Conservation (phyloP, 2,329 filamentous ascomycete species). For the Coniosporium tulheliwenetii region DNA sequence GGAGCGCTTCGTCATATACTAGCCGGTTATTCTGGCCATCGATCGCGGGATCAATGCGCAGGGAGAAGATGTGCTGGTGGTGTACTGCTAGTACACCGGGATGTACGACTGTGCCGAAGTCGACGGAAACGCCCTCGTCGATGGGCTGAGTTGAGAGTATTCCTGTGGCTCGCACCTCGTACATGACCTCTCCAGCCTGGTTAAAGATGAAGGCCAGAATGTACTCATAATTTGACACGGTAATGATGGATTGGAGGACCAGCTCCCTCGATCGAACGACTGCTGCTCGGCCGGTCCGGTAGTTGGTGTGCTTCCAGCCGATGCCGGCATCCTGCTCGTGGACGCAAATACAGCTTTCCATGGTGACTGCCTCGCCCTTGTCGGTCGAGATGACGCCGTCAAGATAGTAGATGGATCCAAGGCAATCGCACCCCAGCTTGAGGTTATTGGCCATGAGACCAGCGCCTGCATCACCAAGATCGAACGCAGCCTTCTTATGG, state of each 20-base stretch:
- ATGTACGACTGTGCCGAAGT: constrained; percentile 53
- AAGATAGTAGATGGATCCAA: constrained; percentile 55
- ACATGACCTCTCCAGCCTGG: constrained; percentile 50
- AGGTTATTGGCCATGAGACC: constrained; percentile 55
- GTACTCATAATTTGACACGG: constrained; percentile 58
- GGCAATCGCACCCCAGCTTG: constrained; percentile 53
- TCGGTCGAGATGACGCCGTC: constrained; percentile 41
- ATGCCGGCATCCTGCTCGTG: constrained; percentile 58
- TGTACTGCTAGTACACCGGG: constrained; percentile 53
- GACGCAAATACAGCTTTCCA: constrained; percentile 54
- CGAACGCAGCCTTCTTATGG: constrained; percentile 56
- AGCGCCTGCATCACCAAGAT: constrained; percentile 50
- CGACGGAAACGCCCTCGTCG: constrained; percentile 46
- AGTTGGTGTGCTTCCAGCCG: constrained; percentile 59
- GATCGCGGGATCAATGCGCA: constrained; percentile 32
- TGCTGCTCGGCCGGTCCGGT: constrained; percentile 47
- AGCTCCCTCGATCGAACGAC: constrained; percentile 49
- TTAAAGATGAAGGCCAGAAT: constrained; percentile 59
- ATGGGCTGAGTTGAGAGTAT: constrained; percentile 54
- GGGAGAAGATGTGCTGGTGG: constrained; percentile 61
- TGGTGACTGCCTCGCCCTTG: constrained; percentile 39
- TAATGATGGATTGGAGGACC: constrained; percentile 55
- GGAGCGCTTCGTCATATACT: constrained; percentile 37
- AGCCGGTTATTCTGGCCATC: constrained; percentile 30
- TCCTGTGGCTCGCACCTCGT: constrained; percentile 54